phyloP scores from a whole-genome alignment of 176 grass and related monocot species.

The Paspalum notatum region DNA sequence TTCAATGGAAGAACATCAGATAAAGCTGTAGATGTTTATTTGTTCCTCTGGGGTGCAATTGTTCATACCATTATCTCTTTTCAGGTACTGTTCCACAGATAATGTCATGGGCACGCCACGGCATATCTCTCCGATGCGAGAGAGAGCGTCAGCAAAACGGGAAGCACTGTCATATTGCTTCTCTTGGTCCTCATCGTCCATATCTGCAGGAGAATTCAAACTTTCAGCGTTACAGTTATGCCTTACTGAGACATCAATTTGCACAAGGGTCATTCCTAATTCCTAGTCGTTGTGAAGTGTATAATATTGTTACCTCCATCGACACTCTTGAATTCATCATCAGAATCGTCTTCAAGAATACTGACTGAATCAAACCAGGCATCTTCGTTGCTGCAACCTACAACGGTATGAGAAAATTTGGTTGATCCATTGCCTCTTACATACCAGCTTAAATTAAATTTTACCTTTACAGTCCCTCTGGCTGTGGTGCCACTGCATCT shows the following conservation, averaged over 20 bases:
- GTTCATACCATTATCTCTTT: conserved; percentile 54
- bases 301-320: conserved; percentile 60
- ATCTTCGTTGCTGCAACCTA: conserved; percentile 87
- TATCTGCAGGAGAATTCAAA: conserved; percentile 41
- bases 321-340: conserved; percentile 89
- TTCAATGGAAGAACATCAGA: conserved; percentile 39
- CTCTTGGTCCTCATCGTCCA: conserved; percentile 48
- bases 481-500: conserved; percentile 90
- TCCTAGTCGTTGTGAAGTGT: neutral
- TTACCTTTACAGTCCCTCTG: conserved; percentile 70
- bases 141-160: conserved; percentile 57
- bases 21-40: conserved; percentile 28
- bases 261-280: neutral
- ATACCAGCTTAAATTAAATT: conserved; percentile 10
- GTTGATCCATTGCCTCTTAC: conserved; percentile 15
- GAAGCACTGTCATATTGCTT: conserved; percentile 59
- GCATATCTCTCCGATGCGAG: conserved; percentile 57
- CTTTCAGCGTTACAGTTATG: neutral
- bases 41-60: conserved; percentile 2
- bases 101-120: conserved; percentile 56
- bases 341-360: conserved; percentile 85
- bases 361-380: conserved; percentile 95
- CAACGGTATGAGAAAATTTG: conserved; percentile 21
- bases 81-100: conserved; percentile 69
- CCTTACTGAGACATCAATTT: neutral